Evolutionary conservation across 116 monocot genomes (phyloP).

Genomic region (Thalassia testudinum): DNA sequence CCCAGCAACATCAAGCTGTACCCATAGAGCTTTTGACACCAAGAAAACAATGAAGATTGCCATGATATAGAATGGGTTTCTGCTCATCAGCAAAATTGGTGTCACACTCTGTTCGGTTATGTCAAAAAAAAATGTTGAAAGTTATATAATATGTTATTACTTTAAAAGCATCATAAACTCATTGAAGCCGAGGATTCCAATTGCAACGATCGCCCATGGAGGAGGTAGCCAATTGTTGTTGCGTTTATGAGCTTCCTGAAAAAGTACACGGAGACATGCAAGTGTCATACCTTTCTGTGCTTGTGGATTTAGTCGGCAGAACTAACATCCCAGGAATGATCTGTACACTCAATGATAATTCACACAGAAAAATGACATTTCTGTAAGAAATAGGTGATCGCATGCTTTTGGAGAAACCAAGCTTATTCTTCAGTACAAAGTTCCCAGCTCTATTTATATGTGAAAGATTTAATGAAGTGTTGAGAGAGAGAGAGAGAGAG

Average conservation of each 20-base stretch:
- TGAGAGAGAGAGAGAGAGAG: no score
- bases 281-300: no score
- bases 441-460: no score
- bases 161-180: slow-evolving; percentile 86
- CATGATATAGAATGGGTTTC: slow-evolving; percentile 69
- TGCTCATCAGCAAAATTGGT: slow-evolving; percentile 9
- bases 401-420: no score
- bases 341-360: no score
- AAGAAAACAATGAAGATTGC: slow-evolving; percentile 57
- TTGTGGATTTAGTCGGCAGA: no score
- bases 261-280: slow-evolving; percentile 32
- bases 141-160: slow-evolving; percentile 11
- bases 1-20: slow-evolving; percentile 58
- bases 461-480: no score
- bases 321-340: not conserved
- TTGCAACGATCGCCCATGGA: slow-evolving; percentile 68
- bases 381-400: no score
- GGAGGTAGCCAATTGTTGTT: slow-evolving; percentile 87
- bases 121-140: no score
- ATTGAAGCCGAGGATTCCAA: slow-evolving; percentile 67
- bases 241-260: slow-evolving; percentile 78
- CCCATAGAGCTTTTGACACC: slow-evolving; percentile 80
- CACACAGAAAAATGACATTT: no score
- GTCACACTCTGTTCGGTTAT: not conserved
- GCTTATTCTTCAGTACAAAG: no score